Evolutionary conservation across 441 rosid species (phyloP), one percentile per base, ranked within the genome.

Genomic region (Euphorbia celastroides): DNA sequence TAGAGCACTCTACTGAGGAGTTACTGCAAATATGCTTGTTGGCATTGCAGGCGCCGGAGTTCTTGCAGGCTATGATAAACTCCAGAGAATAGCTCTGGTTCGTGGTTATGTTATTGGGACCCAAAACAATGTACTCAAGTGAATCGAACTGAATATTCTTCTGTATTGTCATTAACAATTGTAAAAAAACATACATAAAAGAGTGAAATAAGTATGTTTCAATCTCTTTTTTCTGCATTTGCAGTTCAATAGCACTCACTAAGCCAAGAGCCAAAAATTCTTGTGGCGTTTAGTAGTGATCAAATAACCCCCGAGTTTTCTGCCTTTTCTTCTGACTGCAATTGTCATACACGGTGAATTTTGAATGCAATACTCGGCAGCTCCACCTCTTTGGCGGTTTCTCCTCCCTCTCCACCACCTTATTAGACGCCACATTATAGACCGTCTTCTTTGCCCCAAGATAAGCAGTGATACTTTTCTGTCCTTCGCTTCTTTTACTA

Each of bases 21-120:
- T 86, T 61, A 75, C 93, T 31, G 97, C 99, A 10, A 94, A 92
- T 64, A 91, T 94, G 89, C 96, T 94, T 72, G 83, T 84, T n/a
- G 96, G 97, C 38, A 77, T 89, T 68, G 98, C 98, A 10, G 99
- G 98, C 61, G 99, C 97, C 23, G 97, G 97, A 57, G 97, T 86
- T 58, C 92, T 92, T 66, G 90, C 99, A 7, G 92, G 99, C 28
- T 89, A 91, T 67, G 99, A 91, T 83, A 90, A 86, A 69, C 88
- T 94, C 69, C 89, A 89, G 62, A 81, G 75, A 74, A 69, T 88
- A 58, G 94, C 92, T 56, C 44, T 17, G 50, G 74, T 72, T 72
- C 82, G 57, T 28, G 82, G 86, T 54, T 74, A 79, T 59, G 66
- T 60, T 22, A 60, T 74, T 13, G 80, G 75, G 64, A 70, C 74